A percentile compares a stretch with the other conserved stretches of the same genome.
These are phyloP conservation scores for Coemansia brasiliensis DNA, from an alignment of 192 early-diverging fungal species.

Conservation along the genomic window DNA sequence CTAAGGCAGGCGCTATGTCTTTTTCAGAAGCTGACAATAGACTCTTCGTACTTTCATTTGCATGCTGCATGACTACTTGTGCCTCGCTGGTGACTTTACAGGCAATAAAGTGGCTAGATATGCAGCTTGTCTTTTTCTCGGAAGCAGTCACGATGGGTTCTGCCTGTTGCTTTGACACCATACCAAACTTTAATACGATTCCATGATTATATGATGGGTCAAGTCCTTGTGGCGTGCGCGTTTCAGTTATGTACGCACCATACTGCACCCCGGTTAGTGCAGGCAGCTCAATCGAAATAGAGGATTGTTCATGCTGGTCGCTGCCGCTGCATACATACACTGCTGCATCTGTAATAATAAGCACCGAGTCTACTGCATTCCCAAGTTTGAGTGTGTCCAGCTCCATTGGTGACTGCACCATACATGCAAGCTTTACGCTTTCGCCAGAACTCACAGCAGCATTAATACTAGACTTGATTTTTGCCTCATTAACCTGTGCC, in stretches of 20 bases:
- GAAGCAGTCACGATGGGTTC: background rate
- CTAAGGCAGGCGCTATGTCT: constrained; percentile 7
- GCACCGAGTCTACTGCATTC: constrained; percentile 64
- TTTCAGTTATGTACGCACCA: constrained; percentile 54
- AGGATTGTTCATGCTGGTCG: constrained; percentile 67
- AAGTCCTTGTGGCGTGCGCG: constrained; percentile 36
- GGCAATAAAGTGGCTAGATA: constrained; percentile 15
- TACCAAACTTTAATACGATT: constrained; percentile 31
- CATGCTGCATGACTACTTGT: constrained; percentile 48
- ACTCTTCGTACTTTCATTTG: background rate
- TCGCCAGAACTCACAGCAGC: constrained; percentile 71
- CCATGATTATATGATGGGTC: constrained; percentile 38
- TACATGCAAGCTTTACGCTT: constrained; percentile 61
- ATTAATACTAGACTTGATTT: constrained; percentile 57
- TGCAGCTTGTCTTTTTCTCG: background rate
- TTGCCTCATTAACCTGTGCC: constrained; percentile 22
- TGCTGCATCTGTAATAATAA: constrained; percentile 63
- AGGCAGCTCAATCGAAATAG: constrained; percentile 60
- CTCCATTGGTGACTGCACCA: constrained; percentile 61
- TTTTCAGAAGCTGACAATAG: background rate
- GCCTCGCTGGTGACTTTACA: constrained; percentile 40
- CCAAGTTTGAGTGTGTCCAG: constrained; percentile 47
- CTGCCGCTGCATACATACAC: constrained; percentile 71
- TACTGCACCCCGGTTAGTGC: constrained; percentile 60
- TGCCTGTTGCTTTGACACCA: background rate